Evolutionary conservation across 345 rosid species (phyloP), one percentile per base, ranked within the genome.

Genomic region (Xanthoceras sorbifolium): DNA sequence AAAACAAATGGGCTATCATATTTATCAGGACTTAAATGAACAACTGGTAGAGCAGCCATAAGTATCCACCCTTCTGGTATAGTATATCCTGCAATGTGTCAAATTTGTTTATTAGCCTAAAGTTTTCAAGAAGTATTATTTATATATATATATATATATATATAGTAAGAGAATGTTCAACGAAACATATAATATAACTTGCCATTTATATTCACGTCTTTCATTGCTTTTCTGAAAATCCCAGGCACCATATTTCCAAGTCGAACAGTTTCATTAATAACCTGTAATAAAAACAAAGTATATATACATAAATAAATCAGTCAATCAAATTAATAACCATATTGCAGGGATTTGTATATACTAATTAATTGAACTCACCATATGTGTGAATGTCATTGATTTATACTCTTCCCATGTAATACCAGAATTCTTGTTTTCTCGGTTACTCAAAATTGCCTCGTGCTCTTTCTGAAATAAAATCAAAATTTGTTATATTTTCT

Each of bases 371-470:
- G 8, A 60, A 25, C 69, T 74, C 25, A 84, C 91, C 85, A 80
- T 82, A 40, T 72, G 79, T 7, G 89, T 84, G 54, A 82, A 86
- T 52, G 67, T 86, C 91, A 86, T 84, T 11, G 82, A 81, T 74
- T 81, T 86, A 26, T 86, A 88, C 62, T 88, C 89, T 20, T 83
- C 78, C 89, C 89, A 88, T 6, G 79, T 82, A 22, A 86, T n/a
- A 55, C 60, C 83, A 31, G 71, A 50, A 2, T 64, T 77, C 1
- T 69, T 52, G 1, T 61, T 61, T 10, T 26, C 76, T 63, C 82
- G 40, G 29, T 81, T 80, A 52, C 57, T 55, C 12, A 77, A 67
- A 34, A 82, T 79, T 26, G 74, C 76, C 67, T 85, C 78, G 23
- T 85, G 86, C 63, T 87, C 90, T 29, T 79, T 75, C 85, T 57